Evolutionary conservation across 805 yeast species (phyloP).

Genomic region (Cyberlindnera meyerae): DNA sequence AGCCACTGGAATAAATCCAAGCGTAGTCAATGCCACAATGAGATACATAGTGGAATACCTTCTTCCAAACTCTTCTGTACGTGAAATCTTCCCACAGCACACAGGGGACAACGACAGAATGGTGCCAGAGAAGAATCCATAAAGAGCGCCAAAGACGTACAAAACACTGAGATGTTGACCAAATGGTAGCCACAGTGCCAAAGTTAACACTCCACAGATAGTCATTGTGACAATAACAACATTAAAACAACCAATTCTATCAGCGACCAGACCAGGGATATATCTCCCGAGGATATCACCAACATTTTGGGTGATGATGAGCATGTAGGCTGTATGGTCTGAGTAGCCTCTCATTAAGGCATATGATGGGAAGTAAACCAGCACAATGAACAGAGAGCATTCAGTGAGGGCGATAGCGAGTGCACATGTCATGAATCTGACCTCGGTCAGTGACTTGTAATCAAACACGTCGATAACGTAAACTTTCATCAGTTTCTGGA

Average conservation of each 20-base stretch:
- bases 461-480: slow-evolving; percentile 27
- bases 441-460: slow-evolving; percentile 37
- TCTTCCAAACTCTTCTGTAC: slow-evolving; percentile 47
- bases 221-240: slow-evolving; percentile 39
- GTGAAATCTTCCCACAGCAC: slow-evolving; percentile 54
- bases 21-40: slow-evolving; percentile 47
- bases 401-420: slow-evolving; percentile 44
- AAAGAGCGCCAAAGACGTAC: slow-evolving; percentile 41
- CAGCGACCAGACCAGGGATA: slow-evolving; percentile 38
- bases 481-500: slow-evolving; percentile 11
- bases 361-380: slow-evolving; percentile 50
- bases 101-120: slow-evolving; percentile 53
- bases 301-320: slow-evolving; percentile 41
- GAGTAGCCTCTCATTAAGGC: slow-evolving; percentile 41
- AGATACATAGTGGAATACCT: slow-evolving; percentile 55
- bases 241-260: slow-evolving; percentile 48
- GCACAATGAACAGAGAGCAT: slow-evolving; percentile 38
- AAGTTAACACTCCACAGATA: slow-evolving; percentile 29
- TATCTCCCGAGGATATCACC: slow-evolving; percentile 39
- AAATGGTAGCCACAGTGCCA: slow-evolving; percentile 38
- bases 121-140: slow-evolving; percentile 52
- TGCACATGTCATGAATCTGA: slow-evolving; percentile 39
- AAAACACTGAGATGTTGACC: slow-evolving; percentile 31
- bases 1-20: slow-evolving; percentile 46
- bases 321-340: slow-evolving; percentile 36